Conservation (phyloP, 495 filamentous ascomycete genomes). For the Penicillium robsamsonii region DNA sequence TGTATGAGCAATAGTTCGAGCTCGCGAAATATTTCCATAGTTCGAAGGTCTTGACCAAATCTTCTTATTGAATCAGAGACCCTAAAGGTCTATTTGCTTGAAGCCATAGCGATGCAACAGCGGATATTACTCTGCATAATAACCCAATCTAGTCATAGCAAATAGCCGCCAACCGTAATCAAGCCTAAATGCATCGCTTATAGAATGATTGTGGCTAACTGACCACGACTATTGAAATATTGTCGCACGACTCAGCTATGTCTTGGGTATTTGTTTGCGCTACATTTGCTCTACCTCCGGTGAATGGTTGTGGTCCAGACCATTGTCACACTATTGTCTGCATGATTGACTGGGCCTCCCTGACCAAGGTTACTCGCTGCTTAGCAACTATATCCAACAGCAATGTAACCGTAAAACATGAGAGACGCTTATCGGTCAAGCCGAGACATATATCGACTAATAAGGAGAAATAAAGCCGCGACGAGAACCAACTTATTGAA, state of each 20-base stretch:
- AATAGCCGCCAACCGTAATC: background rate
- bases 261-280: background rate
- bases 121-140: slow-evolving; percentile 5
- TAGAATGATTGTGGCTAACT: background rate
- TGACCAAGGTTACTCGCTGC: background rate
- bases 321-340: slow-evolving; percentile 5
- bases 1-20: background rate
- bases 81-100: background rate
- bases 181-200: background rate
- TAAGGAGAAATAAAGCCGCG: background rate
- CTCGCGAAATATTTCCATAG: background rate
- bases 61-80: background rate
- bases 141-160: background rate
- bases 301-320: slow-evolving; percentile 5
- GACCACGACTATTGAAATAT: background rate
- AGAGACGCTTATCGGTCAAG: background rate
- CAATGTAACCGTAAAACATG: slow-evolving; percentile 25
- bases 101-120: background rate
- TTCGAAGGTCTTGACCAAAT: background rate
- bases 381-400: background rate
- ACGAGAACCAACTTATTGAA: background rate
- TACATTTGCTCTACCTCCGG: background rate
- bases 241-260: slow-evolving; percentile 2
- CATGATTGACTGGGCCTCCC: slow-evolving; percentile 1
- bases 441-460: slow-evolving; percentile 19